Evolutionary conservation across 495 filamentous ascomycete genomes (phyloP).

Genomic region (Penicillium paxilli): DNA sequence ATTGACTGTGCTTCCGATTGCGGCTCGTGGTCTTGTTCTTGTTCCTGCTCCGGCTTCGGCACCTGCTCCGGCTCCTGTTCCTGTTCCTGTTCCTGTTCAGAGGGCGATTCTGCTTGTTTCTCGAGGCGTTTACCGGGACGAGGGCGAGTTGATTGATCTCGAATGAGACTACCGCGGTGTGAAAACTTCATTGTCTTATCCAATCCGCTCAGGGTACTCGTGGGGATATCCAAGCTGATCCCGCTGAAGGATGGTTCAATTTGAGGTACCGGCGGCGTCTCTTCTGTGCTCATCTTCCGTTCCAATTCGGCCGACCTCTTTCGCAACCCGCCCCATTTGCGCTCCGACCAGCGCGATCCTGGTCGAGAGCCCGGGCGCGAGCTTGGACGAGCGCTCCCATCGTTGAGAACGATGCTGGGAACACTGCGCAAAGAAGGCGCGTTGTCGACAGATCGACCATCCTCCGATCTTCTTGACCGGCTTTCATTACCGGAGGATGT

Average conservation of each 20-base stretch:
- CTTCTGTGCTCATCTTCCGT: constrained; percentile 25
- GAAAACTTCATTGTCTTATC: constrained; percentile 58
- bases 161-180: constrained; percentile 51
- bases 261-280: constrained; percentile 34
- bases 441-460: constrained; percentile 11
- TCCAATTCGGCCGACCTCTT: constrained; percentile 41
- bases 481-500: constrained; percentile 9
- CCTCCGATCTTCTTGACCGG: constrained; percentile 16
- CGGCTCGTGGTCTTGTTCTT: neutral
- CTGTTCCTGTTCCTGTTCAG: constrained; percentile 2
- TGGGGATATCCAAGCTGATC: constrained; percentile 59
- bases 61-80: too few species aligned
- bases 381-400: constrained; percentile 32
- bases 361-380: constrained; percentile 37
- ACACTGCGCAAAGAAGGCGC: constrained; percentile 38
- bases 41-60: neutral
- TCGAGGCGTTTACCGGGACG: constrained; percentile 20
- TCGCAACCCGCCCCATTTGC: constrained; percentile 41
- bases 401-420: constrained; percentile 46
- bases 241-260: constrained; percentile 49
- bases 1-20: constrained; percentile 2
- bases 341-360: constrained; percentile 46
- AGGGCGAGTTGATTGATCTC: constrained; percentile 23
- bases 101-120: constrained; percentile 4
- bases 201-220: constrained; percentile 51